Percentiles rank a stretch among this genome's conserved stretches.
These are phyloP conservation scores for Starmerella vitae DNA, from an alignment of 805 yeast species.

Conservation along the genomic window DNA sequence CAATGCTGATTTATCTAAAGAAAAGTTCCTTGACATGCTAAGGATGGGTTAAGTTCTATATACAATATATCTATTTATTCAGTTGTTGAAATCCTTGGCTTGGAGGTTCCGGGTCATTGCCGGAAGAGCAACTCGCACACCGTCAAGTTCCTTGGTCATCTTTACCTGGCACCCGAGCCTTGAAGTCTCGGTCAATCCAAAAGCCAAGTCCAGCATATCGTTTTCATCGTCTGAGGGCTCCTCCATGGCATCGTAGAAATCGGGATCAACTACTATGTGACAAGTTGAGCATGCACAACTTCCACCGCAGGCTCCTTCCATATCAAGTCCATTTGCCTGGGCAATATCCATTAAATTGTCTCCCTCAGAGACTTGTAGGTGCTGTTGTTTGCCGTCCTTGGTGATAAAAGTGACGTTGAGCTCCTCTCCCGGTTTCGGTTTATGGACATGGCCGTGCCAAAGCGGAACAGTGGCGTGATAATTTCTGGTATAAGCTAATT, in stretches of 20 bases:
- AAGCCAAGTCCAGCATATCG: constrained; percentile 95
- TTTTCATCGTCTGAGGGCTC: constrained; percentile 97
- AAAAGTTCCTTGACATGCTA: constrained; percentile 76
- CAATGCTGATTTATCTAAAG: constrained; percentile 69
- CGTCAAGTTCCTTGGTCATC: constrained; percentile 84
- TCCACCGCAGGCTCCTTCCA: constrained; percentile 98
- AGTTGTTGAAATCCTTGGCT: constrained; percentile 48
- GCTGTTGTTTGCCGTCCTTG: constrained; percentile 74
- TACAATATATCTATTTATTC: constrained; percentile 1
- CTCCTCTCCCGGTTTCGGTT: constrained; percentile 90
- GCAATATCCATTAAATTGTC: constrained; percentile 88
- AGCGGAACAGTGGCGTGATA: neutral
- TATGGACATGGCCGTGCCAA: constrained; percentile 73
- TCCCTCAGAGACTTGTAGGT: constrained; percentile 80
- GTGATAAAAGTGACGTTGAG: constrained; percentile 75
- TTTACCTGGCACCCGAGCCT: constrained; percentile 88
- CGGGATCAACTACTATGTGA: constrained; percentile 93
- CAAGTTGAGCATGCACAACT: constrained; percentile 98
- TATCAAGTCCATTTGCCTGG: constrained; percentile 81
- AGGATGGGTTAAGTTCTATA: constrained; percentile 25
- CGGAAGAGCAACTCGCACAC: constrained; percentile 87
- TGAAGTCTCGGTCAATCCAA: constrained; percentile 93
- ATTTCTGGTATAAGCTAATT: neutral
- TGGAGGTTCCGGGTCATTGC: constrained; percentile 94
- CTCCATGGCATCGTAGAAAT: constrained; percentile 74